These are phyloP conservation scores for Zygosaccharomyces pseudobailii DNA, from an alignment of 1,139 yeast species.

Conservation along the genomic window DNA sequence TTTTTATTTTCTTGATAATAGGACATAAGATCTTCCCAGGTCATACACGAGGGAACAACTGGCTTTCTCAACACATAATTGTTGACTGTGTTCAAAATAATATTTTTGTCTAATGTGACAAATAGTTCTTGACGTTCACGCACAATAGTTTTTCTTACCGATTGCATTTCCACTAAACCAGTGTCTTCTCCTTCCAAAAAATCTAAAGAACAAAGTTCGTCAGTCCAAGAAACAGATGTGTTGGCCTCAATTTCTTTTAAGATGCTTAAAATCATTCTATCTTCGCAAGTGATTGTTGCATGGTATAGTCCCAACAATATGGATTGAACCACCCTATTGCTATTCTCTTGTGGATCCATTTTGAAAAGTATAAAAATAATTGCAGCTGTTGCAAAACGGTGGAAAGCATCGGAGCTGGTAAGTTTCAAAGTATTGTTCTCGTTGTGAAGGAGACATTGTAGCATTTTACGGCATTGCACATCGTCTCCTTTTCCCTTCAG, in stretches of 20 bases:
- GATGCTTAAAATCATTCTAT: slow-evolving; percentile 53
- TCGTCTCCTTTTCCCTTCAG: slow-evolving; percentile 37
- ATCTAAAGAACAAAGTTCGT: slow-evolving; percentile 61
- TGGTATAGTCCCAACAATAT: slow-evolving; percentile 48
- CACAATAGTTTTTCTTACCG: slow-evolving; percentile 27
- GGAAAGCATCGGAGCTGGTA: slow-evolving; percentile 19
- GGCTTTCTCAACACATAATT: slow-evolving; percentile 34
- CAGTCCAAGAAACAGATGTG: slow-evolving; percentile 52
- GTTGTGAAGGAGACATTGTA: slow-evolving; percentile 64
- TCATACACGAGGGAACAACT: slow-evolving; percentile 15
- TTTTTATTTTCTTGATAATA: slow-evolving; percentile 29
- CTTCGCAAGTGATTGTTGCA: slow-evolving; percentile 62
- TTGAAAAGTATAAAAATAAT: slow-evolving; percentile 44
- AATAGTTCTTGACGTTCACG: slow-evolving; percentile 41
- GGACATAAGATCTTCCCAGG: slow-evolving; percentile 30
- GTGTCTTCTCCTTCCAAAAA: slow-evolving; percentile 43
- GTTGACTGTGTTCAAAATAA: slow-evolving; percentile 47
- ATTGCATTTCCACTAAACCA: slow-evolving; percentile 38
- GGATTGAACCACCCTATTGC: slow-evolving; percentile 45
- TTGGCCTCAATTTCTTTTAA: slow-evolving; percentile 54
- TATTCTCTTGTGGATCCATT: slow-evolving; percentile 44
- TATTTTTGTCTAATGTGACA: slow-evolving; percentile 50
- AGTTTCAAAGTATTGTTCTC: slow-evolving; percentile 37
- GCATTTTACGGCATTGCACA: slow-evolving; percentile 47
- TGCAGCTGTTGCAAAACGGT: slow-evolving; percentile 43